A percentile compares a stretch with the other conserved stretches of the same genome.
Conservation (phyloP, 78 protist genomes). For the Dictyostelium intermedium region DNA sequence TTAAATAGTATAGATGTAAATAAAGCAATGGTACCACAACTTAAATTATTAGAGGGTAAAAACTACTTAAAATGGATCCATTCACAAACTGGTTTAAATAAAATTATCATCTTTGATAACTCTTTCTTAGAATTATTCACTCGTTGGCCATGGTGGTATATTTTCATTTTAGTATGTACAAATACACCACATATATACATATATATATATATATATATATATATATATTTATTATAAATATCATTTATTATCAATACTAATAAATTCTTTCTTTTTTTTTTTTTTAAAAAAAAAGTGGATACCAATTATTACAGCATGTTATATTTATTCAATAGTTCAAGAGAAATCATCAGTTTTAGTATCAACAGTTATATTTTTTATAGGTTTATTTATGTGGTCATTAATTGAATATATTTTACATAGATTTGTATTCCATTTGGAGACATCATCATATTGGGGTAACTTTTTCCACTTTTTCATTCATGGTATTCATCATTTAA, state of each 20-base stretch:
- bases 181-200: not conserved
- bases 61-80: slow-evolving; percentile 75
- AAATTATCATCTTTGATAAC: slow-evolving; percentile 68
- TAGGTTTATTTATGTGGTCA: slow-evolving; percentile 81
- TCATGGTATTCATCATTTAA: slow-evolving; percentile 92
- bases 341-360: slow-evolving; percentile 35
- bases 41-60: slow-evolving; percentile 33
- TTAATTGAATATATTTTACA: slow-evolving; percentile 86
- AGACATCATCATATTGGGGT: slow-evolving; percentile 54
- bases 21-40: slow-evolving; percentile 82
- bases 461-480: slow-evolving; percentile 89
- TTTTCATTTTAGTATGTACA: slow-evolving; percentile 46
- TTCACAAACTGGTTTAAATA: slow-evolving; percentile 63
- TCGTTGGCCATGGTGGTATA: slow-evolving; percentile 87
- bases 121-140: slow-evolving; percentile 63
- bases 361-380: slow-evolving; percentile 24
- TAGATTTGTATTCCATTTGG: slow-evolving; percentile 81
- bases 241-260: not conserved
- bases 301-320: slow-evolving; percentile 61
- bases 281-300: slow-evolving; percentile 54
- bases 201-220: not conserved
- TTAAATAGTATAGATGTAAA: slow-evolving; percentile 31
- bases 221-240: not conserved
- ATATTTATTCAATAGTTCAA: slow-evolving; percentile 18
- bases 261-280: not conserved